These are phyloP conservation scores for Coemansia sp. DNA, from an alignment of 192 early-diverging fungal genomes.

Conservation along the genomic window DNA sequence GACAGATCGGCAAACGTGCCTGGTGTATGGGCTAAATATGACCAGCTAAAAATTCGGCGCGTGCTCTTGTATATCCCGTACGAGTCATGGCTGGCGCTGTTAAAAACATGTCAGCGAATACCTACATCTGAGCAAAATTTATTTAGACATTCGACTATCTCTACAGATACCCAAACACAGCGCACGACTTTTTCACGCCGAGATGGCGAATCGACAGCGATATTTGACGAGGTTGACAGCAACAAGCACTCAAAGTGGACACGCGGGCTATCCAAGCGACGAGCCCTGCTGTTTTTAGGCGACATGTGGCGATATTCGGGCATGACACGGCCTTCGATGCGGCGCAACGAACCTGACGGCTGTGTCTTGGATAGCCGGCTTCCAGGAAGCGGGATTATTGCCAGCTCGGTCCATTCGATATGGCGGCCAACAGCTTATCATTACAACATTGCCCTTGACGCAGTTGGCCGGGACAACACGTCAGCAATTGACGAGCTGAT, in stretches of 20 bases:
- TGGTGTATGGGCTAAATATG: constrained; percentile 44
- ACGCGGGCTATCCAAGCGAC: constrained; percentile 30
- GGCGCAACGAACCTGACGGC: not conserved
- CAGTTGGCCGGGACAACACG: constrained; percentile 27
- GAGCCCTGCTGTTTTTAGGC: constrained; percentile 44
- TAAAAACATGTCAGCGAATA: constrained; percentile 36
- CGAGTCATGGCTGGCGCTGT: constrained; percentile 33
- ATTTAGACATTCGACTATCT: not conserved
- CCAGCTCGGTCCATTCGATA: constrained; percentile 9
- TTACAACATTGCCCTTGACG: constrained; percentile 47
- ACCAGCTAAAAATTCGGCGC: constrained; percentile 39
- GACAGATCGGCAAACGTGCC: constrained; percentile 7
- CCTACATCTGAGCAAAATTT: not conserved
- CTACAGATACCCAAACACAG: not conserved
- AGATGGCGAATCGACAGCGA: not conserved
- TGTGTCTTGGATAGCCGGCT: not conserved
- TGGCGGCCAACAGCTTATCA: constrained; percentile 33
- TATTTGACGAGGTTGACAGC: not conserved
- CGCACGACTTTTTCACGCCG: not conserved
- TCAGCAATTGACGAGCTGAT: constrained; percentile 26
- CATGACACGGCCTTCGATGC: constrained; percentile 6
- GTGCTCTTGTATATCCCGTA: constrained; percentile 40
- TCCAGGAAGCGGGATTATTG: not conserved
- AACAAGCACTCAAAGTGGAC: constrained; percentile 17
- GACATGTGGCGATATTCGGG: constrained; percentile 46